phyloP scores from a whole-genome alignment of 441 rosid species.

The California macrophylla region DNA sequence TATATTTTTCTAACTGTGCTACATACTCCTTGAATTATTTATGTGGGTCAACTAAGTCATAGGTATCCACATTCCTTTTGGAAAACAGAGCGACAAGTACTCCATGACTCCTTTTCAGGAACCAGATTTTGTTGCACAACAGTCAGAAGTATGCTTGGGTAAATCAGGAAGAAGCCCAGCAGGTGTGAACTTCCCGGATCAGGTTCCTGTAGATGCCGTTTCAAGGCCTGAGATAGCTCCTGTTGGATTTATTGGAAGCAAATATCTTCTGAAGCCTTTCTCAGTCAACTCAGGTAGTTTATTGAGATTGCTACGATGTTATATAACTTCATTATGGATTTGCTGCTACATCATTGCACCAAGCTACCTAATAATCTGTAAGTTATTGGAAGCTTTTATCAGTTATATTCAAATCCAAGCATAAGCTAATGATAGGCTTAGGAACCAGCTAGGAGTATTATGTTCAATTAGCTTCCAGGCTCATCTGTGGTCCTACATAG shows the following conservation, averaged over 20 bases:
- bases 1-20: neutral
- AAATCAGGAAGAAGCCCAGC: conserved; percentile 24
- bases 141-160: conserved; percentile 27
- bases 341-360: neutral
- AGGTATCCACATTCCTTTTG: neutral
- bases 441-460: too few relatives aligned
- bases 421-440: too few relatives aligned
- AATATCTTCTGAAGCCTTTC: conserved; percentile 30
- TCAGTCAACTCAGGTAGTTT: conserved; percentile 38
- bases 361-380: neutral
- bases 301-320: neutral
- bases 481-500: too few relatives aligned
- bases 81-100: conserved; percentile 21
- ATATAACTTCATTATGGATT: neutral
- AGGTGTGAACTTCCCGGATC: conserved; percentile 25
- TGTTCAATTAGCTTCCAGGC: too few relatives aligned
- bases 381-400: neutral
- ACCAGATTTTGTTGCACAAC: conserved; percentile 28
- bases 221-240: conserved; percentile 29
- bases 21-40: neutral
- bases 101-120: conserved; percentile 16
- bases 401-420: neutral
- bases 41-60: conserved; percentile 9
- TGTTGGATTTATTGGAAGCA: conserved; percentile 28
- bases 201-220: conserved; percentile 26